phyloP scores from a whole-genome alignment of 805 yeast genomes.

The Candida nanaspora region DNA sequence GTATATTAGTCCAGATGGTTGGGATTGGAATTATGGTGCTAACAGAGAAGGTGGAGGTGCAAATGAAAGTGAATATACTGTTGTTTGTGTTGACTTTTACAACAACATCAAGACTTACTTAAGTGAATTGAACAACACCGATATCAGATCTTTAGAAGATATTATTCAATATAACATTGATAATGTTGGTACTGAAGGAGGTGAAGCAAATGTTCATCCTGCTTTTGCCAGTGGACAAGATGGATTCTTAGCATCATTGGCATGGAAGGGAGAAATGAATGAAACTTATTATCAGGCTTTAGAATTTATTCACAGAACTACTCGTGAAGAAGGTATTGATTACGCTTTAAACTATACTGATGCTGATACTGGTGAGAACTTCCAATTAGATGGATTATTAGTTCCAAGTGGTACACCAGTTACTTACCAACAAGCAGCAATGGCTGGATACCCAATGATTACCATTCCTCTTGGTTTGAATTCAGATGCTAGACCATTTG shows the following conservation, averaged over 20 bases:
- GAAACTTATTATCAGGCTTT: slow-evolving; percentile 24
- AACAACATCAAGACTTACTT: slow-evolving; percentile 19
- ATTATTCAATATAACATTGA: slow-evolving; percentile 19
- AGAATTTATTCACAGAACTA: slow-evolving; percentile 20
- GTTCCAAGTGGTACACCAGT: slow-evolving; percentile 17
- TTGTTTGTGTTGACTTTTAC: slow-evolving; percentile 23
- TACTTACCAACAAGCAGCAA: slow-evolving; percentile 23
- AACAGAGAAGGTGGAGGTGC: slow-evolving; percentile 4
- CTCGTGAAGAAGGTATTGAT: slow-evolving; percentile 25
- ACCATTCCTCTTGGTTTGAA: slow-evolving; percentile 19
- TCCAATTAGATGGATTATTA: slow-evolving; percentile 17
- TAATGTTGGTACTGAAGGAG: slow-evolving; percentile 21
- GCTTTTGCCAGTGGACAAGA: slow-evolving; percentile 24
- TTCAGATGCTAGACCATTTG: slow-evolving; percentile 17
- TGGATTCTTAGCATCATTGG: slow-evolving; percentile 20
- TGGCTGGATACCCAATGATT: slow-evolving; percentile 24
- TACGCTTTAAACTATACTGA: slow-evolving; percentile 23
- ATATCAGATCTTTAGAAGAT: slow-evolving; percentile 19
- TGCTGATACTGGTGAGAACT: slow-evolving; percentile 16
- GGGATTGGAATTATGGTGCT: slow-evolving; percentile 24
- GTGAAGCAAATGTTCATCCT: slow-evolving; percentile 13
- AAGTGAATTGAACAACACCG: slow-evolving; percentile 17
- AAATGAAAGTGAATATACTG: slow-evolving; percentile 24
- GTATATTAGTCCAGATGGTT: slow-evolving; percentile 21
- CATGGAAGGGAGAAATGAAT: slow-evolving; percentile 19